phyloP scores from a whole-genome alignment of 129 eudicot species.

The Centrapalus pauciflorus region DNA sequence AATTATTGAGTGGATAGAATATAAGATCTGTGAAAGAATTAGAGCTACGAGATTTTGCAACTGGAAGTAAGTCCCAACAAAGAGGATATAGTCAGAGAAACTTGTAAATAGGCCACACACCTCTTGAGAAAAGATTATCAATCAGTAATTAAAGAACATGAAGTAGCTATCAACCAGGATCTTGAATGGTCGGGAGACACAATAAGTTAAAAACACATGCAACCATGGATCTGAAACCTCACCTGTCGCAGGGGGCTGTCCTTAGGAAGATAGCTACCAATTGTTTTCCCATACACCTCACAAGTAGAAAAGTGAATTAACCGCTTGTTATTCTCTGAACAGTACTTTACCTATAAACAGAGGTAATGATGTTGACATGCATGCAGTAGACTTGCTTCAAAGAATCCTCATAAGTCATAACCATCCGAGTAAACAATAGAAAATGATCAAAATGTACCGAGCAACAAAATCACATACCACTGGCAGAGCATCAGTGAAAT shows the following conservation, averaged over 20 bases:
- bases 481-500: conserved; percentile 94
- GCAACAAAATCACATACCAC: too few relatives aligned
- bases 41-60: too few relatives aligned
- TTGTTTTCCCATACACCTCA: conserved; percentile 93
- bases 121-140: too few relatives aligned
- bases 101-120: not conserved
- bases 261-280: conserved; percentile 81
- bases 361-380: not conserved
- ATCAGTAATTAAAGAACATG: not conserved
- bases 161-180: not conserved
- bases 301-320: conserved; percentile 98
- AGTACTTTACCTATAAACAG: conserved; percentile 85
- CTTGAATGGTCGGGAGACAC: not conserved
- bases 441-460: too few relatives aligned
- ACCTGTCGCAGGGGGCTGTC: conserved; percentile 91
- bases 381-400: not conserved
- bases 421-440: too few relatives aligned
- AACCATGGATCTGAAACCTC: conserved; percentile 5
- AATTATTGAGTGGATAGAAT: too few relatives aligned
- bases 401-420: too few relatives aligned
- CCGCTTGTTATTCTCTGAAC: conserved; percentile 86
- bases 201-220: not conserved
- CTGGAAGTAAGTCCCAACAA: too few relatives aligned
- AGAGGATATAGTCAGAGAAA: too few relatives aligned
- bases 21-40: too few relatives aligned